A percentile compares a stretch with the other conserved stretches of the same genome.
phyloP scores from a whole-genome alignment of 2,329 filamentous ascomycete genomes.

The Cytospora piceicola region DNA sequence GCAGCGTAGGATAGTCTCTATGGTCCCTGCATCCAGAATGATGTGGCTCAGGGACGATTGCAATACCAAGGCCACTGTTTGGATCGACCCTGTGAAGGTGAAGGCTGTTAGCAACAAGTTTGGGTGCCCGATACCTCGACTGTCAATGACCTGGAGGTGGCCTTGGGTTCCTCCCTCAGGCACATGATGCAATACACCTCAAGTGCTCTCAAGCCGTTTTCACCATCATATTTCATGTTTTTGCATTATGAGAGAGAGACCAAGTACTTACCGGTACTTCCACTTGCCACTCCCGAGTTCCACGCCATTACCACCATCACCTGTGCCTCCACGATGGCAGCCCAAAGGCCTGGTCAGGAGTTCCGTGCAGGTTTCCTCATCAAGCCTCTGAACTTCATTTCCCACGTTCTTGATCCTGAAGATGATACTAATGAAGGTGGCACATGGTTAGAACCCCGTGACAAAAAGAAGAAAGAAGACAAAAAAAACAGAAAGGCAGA shows the following conservation, averaged over 20 bases:
- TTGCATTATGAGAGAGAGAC: not conserved
- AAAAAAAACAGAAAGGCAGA: too few species aligned
- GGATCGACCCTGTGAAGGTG: not conserved
- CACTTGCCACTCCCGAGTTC: not conserved
- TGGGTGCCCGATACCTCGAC: too few species aligned
- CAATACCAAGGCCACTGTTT: not conserved
- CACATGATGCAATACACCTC: too few species aligned
- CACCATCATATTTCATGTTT: too few species aligned
- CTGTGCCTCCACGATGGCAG: not conserved
- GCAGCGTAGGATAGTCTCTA: not conserved
- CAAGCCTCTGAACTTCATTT: not conserved
- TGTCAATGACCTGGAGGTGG: too few species aligned
- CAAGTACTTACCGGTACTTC: not conserved
- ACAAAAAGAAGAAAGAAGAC: too few species aligned
- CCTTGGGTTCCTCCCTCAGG: too few species aligned
- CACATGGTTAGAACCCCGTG: too few species aligned
- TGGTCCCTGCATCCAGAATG: not conserved
- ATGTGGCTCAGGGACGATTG: not conserved
- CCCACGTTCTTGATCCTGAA: not conserved
- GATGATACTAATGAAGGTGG: not conserved
- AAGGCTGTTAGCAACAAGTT: not conserved
- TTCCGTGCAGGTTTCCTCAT: not conserved
- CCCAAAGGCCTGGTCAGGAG: not conserved
- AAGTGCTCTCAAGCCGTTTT: too few species aligned
- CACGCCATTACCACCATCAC: not conserved